phyloP scores from a whole-genome alignment of 768 basidiomycete species.

The Tricholoma matsutake region DNA sequence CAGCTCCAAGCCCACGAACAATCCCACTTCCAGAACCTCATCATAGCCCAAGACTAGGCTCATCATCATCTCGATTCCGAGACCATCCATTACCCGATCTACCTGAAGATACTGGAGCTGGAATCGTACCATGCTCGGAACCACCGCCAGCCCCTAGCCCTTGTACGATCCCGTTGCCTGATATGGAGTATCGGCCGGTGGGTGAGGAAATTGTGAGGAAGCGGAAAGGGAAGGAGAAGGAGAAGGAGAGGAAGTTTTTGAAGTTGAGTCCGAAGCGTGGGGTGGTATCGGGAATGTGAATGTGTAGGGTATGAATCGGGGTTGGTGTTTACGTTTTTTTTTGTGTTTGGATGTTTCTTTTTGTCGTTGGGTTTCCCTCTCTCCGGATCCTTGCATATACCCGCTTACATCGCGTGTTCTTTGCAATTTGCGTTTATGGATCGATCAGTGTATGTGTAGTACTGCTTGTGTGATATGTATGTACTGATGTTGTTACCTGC shows the following conservation, averaged over 20 bases:
- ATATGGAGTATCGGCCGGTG: conserved; percentile 2
- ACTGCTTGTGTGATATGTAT: too few relatives aligned
- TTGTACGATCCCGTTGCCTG: conserved; percentile 15
- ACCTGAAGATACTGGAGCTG: background rate
- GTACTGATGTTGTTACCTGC: too few relatives aligned
- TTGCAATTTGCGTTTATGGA: too few relatives aligned
- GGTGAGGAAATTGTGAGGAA: conserved; percentile 27
- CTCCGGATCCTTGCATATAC: too few relatives aligned
- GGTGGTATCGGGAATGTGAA: background rate
- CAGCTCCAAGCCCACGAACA: conserved; percentile 8
- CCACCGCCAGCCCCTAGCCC: conserved; percentile 1
- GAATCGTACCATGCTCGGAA: background rate
- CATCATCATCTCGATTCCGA: background rate
- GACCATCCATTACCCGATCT: background rate
- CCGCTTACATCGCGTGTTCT: too few relatives aligned
- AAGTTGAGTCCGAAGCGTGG: background rate
- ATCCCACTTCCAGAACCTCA: background rate
- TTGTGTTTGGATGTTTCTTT: too few relatives aligned
- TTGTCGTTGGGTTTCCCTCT: too few relatives aligned
- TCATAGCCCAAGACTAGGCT: background rate
- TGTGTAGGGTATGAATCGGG: too few relatives aligned
- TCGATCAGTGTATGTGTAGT: too few relatives aligned
- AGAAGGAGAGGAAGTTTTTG: background rate
- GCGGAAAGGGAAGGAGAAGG: background rate
- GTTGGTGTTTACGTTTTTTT: background rate